Evolutionary conservation across 2,329 filamentous ascomycete species (phyloP).

Genomic region (Arthroderma uncinatum): DNA sequence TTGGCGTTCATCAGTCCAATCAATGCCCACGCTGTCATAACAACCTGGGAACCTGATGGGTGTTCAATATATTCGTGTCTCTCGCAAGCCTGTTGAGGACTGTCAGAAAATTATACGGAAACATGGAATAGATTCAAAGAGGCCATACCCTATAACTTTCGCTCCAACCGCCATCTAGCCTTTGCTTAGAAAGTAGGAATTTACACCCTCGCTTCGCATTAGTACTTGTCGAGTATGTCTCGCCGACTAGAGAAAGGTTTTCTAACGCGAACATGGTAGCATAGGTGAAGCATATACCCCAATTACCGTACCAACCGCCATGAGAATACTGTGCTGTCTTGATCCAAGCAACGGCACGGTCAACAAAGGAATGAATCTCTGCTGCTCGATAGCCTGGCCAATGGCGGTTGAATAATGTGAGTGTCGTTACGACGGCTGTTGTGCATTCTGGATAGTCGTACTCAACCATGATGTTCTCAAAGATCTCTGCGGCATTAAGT

Average conservation of each 20-base stretch:
- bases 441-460: constrained; percentile 15
- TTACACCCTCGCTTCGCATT: not conserved
- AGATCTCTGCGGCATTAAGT: constrained; percentile 14
- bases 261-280: constrained; percentile 15
- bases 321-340: constrained; percentile 6
- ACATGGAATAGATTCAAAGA: too few relatives aligned
- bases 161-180: constrained; percentile 3
- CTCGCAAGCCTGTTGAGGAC: too few relatives aligned
- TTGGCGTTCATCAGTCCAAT: not conserved
- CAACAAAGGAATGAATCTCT: constrained; percentile 10
- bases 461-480: constrained; percentile 13
- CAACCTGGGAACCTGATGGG: constrained; percentile 1
- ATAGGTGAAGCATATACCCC: constrained; percentile 16
- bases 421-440: constrained; percentile 9
- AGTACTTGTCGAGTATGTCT: not conserved
- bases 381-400: constrained; percentile 10
- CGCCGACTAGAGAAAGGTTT: constrained; percentile 4
- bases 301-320: constrained; percentile 14
- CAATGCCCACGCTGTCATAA: constrained; percentile 2
- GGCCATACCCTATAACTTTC: too few relatives aligned
- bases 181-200: constrained; percentile 5
- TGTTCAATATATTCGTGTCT: too few relatives aligned
- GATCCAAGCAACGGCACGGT: constrained; percentile 6
- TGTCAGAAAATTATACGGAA: too few relatives aligned
- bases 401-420: constrained; percentile 7